phyloP scores from a whole-genome alignment of 116 monocot species.

The Zostera marina region DNA sequence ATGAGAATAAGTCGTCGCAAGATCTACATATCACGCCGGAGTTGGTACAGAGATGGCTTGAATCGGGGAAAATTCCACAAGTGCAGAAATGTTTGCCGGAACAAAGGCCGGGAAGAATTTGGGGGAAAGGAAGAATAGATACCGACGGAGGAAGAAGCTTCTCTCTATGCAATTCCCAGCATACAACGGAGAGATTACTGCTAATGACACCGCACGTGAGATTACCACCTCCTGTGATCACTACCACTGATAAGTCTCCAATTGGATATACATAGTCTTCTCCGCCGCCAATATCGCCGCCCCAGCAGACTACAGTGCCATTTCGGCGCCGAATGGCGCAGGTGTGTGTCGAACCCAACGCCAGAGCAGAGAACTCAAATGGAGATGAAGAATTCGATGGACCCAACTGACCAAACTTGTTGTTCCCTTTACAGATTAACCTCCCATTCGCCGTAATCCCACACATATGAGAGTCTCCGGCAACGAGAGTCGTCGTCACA shows the following conservation, averaged over 20 bases:
- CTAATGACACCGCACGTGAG: conserved; percentile 61
- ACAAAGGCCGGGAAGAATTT: conserved; percentile 64
- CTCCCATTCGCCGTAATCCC: conserved; percentile 25
- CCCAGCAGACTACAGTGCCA: conserved; percentile 59
- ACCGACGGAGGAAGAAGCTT: conserved; percentile 1
- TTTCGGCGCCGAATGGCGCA: conserved; percentile 39
- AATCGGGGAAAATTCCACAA: conserved; percentile 42
- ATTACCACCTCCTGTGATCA: conserved; percentile 56
- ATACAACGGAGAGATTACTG: conserved; percentile 41
- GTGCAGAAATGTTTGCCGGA: conserved; percentile 3
- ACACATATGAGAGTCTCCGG: conserved; percentile 63
- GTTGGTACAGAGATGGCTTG: conserved; percentile 35
- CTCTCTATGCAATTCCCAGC: conserved; percentile 29
- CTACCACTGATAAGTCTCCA: conserved; percentile 21
- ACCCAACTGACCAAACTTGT: conserved; percentile 28
- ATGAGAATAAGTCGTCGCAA: conserved; percentile 3
- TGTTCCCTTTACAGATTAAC: conserved; percentile 43
- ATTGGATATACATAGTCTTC: conserved; percentile 7
- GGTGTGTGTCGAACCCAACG: conserved; percentile 35
- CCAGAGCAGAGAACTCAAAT: background rate
- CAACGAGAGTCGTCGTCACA: conserved; percentile 34
- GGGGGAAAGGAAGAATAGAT: conserved; percentile 12
- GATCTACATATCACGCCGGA: conserved; percentile 46
- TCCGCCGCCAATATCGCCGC: conserved; percentile 16
- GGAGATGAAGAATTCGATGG: background rate